Base-by-base conservation (phyloP, 192 early-diverging fungal genomes). In the Ambispora gerdemannii region DNA sequence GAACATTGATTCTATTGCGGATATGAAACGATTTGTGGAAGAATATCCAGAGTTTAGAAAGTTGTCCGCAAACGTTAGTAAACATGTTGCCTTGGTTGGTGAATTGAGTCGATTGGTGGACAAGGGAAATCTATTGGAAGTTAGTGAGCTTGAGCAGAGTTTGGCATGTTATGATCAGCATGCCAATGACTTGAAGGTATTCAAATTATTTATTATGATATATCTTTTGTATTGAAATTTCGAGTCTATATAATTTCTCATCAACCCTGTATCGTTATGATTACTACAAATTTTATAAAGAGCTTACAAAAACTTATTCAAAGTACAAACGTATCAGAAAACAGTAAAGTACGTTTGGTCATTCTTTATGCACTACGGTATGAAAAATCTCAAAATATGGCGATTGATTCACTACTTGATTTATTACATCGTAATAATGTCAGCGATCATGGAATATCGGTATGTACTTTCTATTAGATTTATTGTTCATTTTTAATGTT, bases 21-120 rank as follows among this genome's bases (percentile, higher is more conserved):
- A 99, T 72, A 99, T 99, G 97, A 99, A 99, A 76, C 85, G 90
- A 52, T 99, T 99, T 87, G 93, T 99, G 10, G 95, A 99, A 76
- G 93, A 95, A 50, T 99, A 99, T 72, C 97, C 97, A 4, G 97
- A 99, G 71, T 98, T 99, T 73, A 81, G 93, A 69, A 97, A 96
- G 77, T 82, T 99, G 17, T 91, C 90, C 25, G 95, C 95, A 8
- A 99, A 99, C 74, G 97, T 99, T 13, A 91, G 91, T 17, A 99
- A 99, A 72, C 97, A 99, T 78, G 97, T 99, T 8, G 91, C 97
- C 8, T 77, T 99, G n/a, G 94, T 97, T 24, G 88, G 93, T n/a
- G 97, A 99, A 78, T 82, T 98, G 36, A 94, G 92, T 74, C 83
- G 93, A 20, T 72, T 88, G 32, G 93, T 98, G 15, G 85, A 84